phyloP scores from a whole-genome alignment of 1,284 basidiomycete species.

The Malassezia dermatis region DNA sequence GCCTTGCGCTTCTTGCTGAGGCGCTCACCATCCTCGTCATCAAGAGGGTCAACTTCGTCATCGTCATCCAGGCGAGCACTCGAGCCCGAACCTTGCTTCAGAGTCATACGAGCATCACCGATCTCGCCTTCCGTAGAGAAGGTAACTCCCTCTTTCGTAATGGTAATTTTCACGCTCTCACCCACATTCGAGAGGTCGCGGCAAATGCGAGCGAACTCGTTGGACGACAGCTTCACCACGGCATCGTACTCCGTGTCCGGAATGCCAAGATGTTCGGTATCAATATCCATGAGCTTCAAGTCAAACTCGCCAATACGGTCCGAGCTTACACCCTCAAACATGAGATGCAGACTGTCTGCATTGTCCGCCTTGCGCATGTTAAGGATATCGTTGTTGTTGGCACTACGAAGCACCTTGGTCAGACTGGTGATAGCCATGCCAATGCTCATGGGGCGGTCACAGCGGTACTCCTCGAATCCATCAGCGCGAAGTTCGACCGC shows the following conservation, averaged over 20 bases:
- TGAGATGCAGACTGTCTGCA: constrained; percentile 75
- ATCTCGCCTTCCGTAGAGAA: constrained; percentile 89
- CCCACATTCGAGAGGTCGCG: constrained; percentile 84
- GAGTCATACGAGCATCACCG: constrained; percentile 75
- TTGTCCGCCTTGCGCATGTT: constrained; percentile 86
- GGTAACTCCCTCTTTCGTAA: constrained; percentile 89
- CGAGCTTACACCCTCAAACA: constrained; percentile 85
- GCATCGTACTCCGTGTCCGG: constrained; percentile 99
- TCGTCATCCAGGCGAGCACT: constrained; percentile 36
- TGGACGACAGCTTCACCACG: constrained; percentile 72
- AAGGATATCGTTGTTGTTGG: constrained; percentile 88
- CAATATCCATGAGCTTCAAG: constrained; percentile 99
- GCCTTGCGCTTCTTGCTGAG: constrained; percentile 36
- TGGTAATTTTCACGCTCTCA: constrained; percentile 89
- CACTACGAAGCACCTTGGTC: constrained; percentile 92
- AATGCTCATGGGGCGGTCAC: constrained; percentile 82
- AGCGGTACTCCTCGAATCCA: constrained; percentile 59
- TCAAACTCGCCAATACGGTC: constrained; percentile 96
- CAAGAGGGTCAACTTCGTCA: constrained; percentile 33
- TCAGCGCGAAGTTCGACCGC: constrained; percentile 58
- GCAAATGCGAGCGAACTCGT: constrained; percentile 84
- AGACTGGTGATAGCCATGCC: constrained; percentile 61
- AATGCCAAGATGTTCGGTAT: constrained; percentile 80
- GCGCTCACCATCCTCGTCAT: constrained; percentile 35
- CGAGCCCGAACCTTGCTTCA: constrained; percentile 60